Evolutionary conservation across 1,284 basidiomycete species (phyloP).

Genomic region (Ceratobasidium sp.): DNA sequence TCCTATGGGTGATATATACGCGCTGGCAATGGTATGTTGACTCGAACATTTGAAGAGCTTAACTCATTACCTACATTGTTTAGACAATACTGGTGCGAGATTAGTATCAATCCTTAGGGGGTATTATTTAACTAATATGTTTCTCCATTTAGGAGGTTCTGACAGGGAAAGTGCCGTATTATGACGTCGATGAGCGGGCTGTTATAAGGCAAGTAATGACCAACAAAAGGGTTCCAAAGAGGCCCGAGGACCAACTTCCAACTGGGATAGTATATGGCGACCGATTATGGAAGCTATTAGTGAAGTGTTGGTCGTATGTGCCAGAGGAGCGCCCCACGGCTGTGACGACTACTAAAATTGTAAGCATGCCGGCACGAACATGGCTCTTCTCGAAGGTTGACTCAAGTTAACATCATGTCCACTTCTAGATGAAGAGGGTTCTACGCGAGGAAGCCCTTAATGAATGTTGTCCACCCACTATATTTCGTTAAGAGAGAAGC

Average conservation of each 20-base stretch:
- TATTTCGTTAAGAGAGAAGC: no score
- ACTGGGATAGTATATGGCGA: background rate
- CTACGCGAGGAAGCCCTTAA: no score
- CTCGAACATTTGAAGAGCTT: background rate
- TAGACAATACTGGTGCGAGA: background rate
- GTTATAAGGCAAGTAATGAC: background rate
- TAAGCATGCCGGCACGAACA: background rate
- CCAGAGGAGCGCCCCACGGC: background rate
- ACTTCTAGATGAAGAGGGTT: no score
- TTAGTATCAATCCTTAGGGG: background rate
- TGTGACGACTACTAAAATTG: background rate
- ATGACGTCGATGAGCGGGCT: background rate
- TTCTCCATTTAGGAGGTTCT: background rate
- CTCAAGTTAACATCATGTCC: no score
- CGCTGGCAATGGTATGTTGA: constrained; percentile 1
- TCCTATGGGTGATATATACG: background rate
- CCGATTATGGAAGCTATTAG: background rate
- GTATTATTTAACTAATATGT: background rate
- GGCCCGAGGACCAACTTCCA: background rate
- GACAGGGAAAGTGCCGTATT: background rate
- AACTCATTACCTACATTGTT: background rate
- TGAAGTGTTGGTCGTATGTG: constrained; percentile 1
- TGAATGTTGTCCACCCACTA: no score
- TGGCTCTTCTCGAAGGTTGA: no score
- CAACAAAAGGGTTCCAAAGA: background rate